These are phyloP conservation scores for Lichina pygmaea DNA, from an alignment of 495 filamentous ascomycete species.

Conservation along the genomic window DNA sequence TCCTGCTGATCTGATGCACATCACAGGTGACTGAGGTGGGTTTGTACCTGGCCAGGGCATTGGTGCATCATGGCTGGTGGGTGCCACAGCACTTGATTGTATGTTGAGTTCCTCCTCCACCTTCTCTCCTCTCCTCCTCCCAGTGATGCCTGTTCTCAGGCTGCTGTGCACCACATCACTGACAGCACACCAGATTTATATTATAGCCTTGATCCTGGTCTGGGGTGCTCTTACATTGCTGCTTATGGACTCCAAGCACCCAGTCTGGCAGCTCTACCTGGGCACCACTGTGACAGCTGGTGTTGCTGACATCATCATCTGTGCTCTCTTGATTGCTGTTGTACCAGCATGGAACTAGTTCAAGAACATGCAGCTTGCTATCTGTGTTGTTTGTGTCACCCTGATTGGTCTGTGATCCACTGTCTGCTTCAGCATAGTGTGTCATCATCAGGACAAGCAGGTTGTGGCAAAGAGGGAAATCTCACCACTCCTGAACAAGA, in stretches of 20 bases:
- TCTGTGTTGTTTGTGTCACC: background rate
- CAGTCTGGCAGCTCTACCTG: constrained; percentile 1
- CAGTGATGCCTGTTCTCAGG: too few relatives aligned
- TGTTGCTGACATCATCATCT: background rate
- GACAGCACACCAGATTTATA: background rate
- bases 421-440: background rate
- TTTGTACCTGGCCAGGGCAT: too few relatives aligned
- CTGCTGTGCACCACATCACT: too few relatives aligned
- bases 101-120: too few relatives aligned
- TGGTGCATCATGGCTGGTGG: too few relatives aligned
- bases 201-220: background rate
- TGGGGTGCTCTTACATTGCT: background rate
- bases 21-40: too few relatives aligned
- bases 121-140: too few relatives aligned
- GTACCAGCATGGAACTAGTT: background rate
- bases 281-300: background rate
- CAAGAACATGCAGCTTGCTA: background rate
- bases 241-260: constrained; percentile 2
- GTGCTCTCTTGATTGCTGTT: background rate
- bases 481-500: background rate
- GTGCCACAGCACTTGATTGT: too few relatives aligned
- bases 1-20: too few relatives aligned
- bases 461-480: background rate
- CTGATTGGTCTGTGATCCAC: background rate
- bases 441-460: background rate